A percentile compares a stretch with the other conserved stretches of the same genome.
Conservation (phyloP, 164 flowering plant species). For the Sedum album region DNA sequence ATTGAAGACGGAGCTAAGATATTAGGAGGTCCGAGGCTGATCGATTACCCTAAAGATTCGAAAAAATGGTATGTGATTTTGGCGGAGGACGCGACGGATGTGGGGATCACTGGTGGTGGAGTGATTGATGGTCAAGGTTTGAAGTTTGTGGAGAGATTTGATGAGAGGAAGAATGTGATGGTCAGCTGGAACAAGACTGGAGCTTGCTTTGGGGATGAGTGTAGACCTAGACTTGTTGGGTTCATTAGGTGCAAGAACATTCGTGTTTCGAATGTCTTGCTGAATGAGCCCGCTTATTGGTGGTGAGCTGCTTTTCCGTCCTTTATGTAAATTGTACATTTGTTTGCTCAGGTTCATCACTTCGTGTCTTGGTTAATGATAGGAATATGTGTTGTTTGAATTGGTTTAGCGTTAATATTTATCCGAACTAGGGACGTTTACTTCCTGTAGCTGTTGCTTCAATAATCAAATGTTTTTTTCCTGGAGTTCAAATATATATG, state of each 20-base stretch:
- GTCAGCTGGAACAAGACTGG: constrained; percentile 92
- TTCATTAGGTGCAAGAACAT: constrained; percentile 55
- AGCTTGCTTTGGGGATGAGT: constrained; percentile 76
- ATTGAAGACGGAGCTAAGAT: constrained; percentile 45
- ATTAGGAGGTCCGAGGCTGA: constrained; percentile 48
- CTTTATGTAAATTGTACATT: not conserved
- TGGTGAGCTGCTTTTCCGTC: constrained; percentile 43
- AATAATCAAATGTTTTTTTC: not conserved
- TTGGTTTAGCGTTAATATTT: not conserved
- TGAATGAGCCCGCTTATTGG: constrained; percentile 77
- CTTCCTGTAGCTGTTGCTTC: not conserved
- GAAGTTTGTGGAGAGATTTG: constrained; percentile 49
- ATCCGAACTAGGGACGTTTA: not conserved
- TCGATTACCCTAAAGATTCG: constrained; percentile 53
- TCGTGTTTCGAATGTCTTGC: constrained; percentile 35
- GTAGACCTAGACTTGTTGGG: constrained; percentile 82
- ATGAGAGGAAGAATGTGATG: constrained; percentile 83
- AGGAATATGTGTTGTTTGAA: not conserved
- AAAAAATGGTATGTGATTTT: constrained; percentile 68
- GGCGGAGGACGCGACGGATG: constrained; percentile 71
- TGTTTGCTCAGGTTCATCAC: not conserved
- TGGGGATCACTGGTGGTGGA: constrained; percentile 85
- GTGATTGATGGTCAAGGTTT: constrained; percentile 74
- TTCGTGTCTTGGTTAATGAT: not conserved
- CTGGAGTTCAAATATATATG: not conserved